A percentile compares a stretch with the other conserved stretches of the same genome.
These are phyloP conservation scores for Daucus carota DNA, from an alignment of 129 eudicot species.

Conservation along the genomic window DH1_v3.0 NC_030383.2:52360501-52361000, in stretches of 20 bases:
- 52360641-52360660: neutral
- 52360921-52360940: neutral
- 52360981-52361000: conserved; percentile 75
- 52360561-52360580: neutral
- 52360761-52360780: neutral
- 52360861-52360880: neutral
- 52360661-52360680: neutral
- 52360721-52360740: neutral
- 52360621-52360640: neutral
- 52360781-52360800: neutral
- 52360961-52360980: conserved; percentile 41
- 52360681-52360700: neutral
- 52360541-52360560: neutral
- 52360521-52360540: neutral
- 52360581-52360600: neutral
- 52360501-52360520: neutral
- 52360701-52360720: neutral
- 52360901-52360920: neutral
- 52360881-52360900: too few species aligned
- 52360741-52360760: neutral
- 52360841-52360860: neutral
- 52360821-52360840: neutral
- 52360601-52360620: neutral
- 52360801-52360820: neutral
- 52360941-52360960: neutral